Evolutionary conservation across 371 early-diverging fungal genomes (phyloP), one percentile per base, ranked within the genome.

Genomic region (Ordospora pajunii): DNA sequence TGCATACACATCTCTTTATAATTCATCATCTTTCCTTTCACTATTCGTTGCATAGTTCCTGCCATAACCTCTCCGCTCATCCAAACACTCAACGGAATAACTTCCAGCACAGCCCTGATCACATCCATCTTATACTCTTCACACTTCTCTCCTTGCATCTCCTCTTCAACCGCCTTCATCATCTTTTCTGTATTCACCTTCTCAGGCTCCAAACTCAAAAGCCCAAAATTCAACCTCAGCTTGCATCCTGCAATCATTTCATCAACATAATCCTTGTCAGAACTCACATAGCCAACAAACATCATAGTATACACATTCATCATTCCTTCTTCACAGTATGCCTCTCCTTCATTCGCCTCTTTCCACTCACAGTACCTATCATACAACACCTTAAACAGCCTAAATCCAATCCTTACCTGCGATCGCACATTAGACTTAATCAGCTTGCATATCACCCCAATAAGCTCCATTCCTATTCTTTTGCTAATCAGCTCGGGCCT

Each of bases 251-350:
- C 37, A 62, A 68, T 8, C 2, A 50, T 2, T 6, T 27, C 19
- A n/a, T 21, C 49, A 58, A 9, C 12, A 5, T 14, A 45, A 22
- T 51, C n/a, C 43, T 27, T 8, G 17, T 50, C 37, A 37, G 8
- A 32, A 64, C 63, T n/a, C 5, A 64, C n/a, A 51, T 27, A 73
- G 21, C 37, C 37, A 42, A 49, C 27, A 50, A 64, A 42, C 45
- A 73, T 27, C 9, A 49, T 7, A 11, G 63, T 64, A 21, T 73
- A 73, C n/a, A 32, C 21, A 48, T 73, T 54, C 42, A 40, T 49
- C 1, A 73, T n/a, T 21, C 27, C 21, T 42, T 42, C 17, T 4
- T 51, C 27, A 21, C 51, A 27, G 14, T 40, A 50, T 23, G 2
- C 23, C 27, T 19, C 40, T 46, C 8, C 14, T 2, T 6, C 17